Evolutionary conservation across 2,329 filamentous ascomycete species (phyloP).

Genomic region (Diaporthe eres): DNA sequence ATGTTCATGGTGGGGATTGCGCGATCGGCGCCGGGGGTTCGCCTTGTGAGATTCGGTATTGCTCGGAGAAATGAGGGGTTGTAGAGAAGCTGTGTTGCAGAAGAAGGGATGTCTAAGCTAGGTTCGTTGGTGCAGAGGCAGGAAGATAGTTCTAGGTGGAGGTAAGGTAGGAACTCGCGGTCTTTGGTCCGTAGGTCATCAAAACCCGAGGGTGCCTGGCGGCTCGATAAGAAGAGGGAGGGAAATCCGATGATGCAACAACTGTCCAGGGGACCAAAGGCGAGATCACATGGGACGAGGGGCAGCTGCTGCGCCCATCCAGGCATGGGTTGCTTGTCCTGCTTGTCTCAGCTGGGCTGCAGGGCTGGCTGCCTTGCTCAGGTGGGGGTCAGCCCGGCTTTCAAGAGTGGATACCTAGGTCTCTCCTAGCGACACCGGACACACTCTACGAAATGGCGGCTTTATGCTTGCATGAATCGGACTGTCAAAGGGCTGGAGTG

Average conservation of each 20-base stretch:
- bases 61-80: neutral
- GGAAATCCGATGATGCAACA: constrained; percentile 34
- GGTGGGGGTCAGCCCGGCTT: constrained; percentile 12
- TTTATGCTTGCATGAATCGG: neutral
- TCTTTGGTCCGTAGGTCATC: constrained; percentile 19
- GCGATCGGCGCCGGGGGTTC: constrained; percentile 32
- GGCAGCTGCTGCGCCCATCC: neutral
- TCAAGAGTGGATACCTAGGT: neutral
- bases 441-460: neutral
- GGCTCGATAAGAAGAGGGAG: neutral
- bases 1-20: constrained; percentile 77
- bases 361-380: neutral
- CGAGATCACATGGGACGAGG: constrained; percentile 33
- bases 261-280: neutral
- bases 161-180: neutral
- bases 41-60: constrained; percentile 1
- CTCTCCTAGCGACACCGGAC: neutral
- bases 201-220: constrained; percentile 11
- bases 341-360: constrained; percentile 5
- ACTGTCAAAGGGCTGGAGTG: neutral
- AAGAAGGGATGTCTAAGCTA: neutral
- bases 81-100: neutral
- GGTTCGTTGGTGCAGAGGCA: constrained; percentile 3
- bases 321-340: neutral
- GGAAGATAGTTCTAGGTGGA: constrained; percentile 12